Evolutionary conservation across 2,329 filamentous ascomycete species (phyloP).

Genomic region (Penicillium sp.): DNA sequence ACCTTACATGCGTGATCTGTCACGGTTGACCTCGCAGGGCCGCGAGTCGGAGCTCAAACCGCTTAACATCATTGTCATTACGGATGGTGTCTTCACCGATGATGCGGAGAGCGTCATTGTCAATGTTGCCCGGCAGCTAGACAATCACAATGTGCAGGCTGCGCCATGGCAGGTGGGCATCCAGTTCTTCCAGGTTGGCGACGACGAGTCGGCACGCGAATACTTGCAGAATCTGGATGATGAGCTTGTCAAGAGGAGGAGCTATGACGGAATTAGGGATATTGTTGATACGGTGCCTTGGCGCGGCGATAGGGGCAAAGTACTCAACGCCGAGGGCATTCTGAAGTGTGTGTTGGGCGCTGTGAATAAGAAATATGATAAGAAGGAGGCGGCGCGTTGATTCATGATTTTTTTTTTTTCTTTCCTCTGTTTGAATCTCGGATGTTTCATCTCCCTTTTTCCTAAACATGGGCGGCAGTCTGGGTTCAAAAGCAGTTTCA

Average conservation of each 20-base stretch:
- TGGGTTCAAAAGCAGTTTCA: background rate
- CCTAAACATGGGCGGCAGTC: background rate
- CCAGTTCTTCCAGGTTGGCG: slow-evolving; percentile 95
- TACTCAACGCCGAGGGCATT: slow-evolving; percentile 71
- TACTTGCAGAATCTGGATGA: slow-evolving; percentile 79
- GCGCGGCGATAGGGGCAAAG: slow-evolving; percentile 52
- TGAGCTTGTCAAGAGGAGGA: slow-evolving; percentile 61
- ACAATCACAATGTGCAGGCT: slow-evolving; percentile 52
- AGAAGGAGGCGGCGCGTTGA: slow-evolving; percentile 33
- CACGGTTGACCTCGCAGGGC: slow-evolving; percentile 48
- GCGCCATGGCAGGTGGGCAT: slow-evolving; percentile 84
- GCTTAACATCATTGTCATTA: slow-evolving; percentile 90
- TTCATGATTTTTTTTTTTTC: slow-evolving; percentile 5
- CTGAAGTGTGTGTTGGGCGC: slow-evolving; percentile 82
- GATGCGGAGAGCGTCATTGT: slow-evolving; percentile 76
- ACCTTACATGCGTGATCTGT: slow-evolving; percentile 69
- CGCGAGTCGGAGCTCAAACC: slow-evolving; percentile 64
- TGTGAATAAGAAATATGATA: slow-evolving; percentile 71
- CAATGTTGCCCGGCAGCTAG: slow-evolving; percentile 68
- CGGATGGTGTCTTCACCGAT: slow-evolving; percentile 82
- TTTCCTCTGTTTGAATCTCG: background rate
- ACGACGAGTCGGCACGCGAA: slow-evolving; percentile 66
- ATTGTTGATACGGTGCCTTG: slow-evolving; percentile 92
- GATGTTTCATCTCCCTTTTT: background rate
- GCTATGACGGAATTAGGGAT: slow-evolving; percentile 63